Conservation (phyloP, 164 flowering plant genomes). For the Sedum album region DNA sequence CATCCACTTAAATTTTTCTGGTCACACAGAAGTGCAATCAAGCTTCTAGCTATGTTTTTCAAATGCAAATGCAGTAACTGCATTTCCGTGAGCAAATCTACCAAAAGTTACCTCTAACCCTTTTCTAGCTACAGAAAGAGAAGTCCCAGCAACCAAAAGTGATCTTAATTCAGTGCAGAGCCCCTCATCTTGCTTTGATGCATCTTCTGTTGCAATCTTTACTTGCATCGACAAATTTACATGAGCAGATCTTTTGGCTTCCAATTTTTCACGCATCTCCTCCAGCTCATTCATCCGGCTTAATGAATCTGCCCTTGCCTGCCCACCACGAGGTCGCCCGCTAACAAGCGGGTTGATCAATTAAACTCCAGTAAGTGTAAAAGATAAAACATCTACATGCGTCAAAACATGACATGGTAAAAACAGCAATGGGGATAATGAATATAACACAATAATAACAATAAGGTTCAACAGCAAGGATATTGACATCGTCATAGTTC, state of each 20-base stretch:
- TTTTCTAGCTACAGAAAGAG: slow-evolving; percentile 54
- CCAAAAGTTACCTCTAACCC: slow-evolving; percentile 49
- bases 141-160: slow-evolving; percentile 54
- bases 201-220: slow-evolving; percentile 39
- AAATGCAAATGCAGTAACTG: not conserved
- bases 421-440: no score
- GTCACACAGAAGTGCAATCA: not conserved
- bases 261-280: slow-evolving; percentile 59
- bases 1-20: not conserved
- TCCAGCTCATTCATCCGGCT: slow-evolving; percentile 63
- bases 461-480: not conserved
- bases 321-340: slow-evolving; percentile 33
- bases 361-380: slow-evolving; percentile 18
- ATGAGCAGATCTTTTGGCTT: slow-evolving; percentile 43
- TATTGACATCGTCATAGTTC: not conserved
- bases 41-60: not conserved
- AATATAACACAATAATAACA: no score
- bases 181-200: slow-evolving; percentile 45
- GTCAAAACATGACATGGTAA: not conserved
- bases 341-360: slow-evolving; percentile 38
- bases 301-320: slow-evolving; percentile 62
- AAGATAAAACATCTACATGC: not conserved
- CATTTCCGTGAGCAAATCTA: not conserved
- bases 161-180: slow-evolving; percentile 46
- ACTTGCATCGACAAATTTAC: slow-evolving; percentile 38